phyloP scores from a whole-genome alignment of 495 filamentous ascomycete species.

The Stereocaulon alpinum region DNA sequence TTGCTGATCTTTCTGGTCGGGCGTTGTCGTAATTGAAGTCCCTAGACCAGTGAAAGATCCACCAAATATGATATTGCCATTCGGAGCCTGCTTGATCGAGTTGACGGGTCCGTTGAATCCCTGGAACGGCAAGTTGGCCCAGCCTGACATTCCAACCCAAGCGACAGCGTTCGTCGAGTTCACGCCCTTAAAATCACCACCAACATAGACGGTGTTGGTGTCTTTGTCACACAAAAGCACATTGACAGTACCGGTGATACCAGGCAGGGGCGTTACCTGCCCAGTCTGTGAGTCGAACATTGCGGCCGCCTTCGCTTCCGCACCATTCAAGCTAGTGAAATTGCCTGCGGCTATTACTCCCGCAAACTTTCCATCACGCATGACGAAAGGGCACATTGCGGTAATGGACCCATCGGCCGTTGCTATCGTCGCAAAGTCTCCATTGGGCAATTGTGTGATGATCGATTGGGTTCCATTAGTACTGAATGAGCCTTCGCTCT shows the following conservation, averaged over 20 bases:
- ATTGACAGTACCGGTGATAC: conserved; percentile 70
- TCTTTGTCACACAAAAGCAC: conserved; percentile 73
- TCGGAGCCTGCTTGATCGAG: conserved; percentile 67
- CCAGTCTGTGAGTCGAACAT: conserved; percentile 62
- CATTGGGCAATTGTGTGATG: conserved; percentile 75
- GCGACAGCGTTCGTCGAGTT: conserved; percentile 84
- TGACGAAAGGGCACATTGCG: conserved; percentile 73
- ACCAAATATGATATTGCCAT: conserved; percentile 82
- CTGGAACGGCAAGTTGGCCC: conserved; percentile 78
- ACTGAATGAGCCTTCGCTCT: conserved; percentile 54
- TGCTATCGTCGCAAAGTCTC: conserved; percentile 61
- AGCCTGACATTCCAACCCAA: conserved; percentile 63
- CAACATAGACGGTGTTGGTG: conserved; percentile 80
- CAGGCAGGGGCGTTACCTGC: conserved; percentile 58
- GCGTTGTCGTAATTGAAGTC: conserved; percentile 53
- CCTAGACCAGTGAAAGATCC: conserved; percentile 87
- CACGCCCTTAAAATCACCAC: conserved; percentile 67
- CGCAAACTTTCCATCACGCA: conserved; percentile 52
- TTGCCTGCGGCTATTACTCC: conserved; percentile 85
- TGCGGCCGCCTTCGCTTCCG: conserved; percentile 68
- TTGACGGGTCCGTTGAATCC: conserved; percentile 92
- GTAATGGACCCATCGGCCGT: conserved; percentile 72
- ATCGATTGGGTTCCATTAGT: conserved; percentile 74
- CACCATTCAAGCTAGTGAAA: conserved; percentile 81
- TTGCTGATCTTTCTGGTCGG: conserved; percentile 54